phyloP scores from a whole-genome alignment of 495 filamentous ascomycete genomes.

The Pseudomonodictys pantanalensis region DNA sequence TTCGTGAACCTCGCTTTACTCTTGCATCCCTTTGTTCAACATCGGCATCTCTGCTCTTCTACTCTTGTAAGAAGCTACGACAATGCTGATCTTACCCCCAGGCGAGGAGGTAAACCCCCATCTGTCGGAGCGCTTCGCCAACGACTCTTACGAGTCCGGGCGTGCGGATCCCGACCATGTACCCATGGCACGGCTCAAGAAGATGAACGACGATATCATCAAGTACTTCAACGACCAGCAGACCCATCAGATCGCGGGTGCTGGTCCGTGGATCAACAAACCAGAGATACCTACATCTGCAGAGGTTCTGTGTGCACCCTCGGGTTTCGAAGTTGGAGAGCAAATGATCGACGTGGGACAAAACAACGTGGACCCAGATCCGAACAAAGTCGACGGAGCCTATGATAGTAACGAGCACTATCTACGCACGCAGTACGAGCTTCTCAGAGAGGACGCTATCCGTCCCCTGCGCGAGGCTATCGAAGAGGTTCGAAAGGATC shows the following conservation, averaged over 20 bases:
- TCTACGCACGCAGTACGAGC: constrained; percentile 39
- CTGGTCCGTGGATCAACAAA: constrained; percentile 34
- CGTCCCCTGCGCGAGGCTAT: constrained; percentile 43
- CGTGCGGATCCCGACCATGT: neutral
- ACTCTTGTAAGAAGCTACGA: too few species aligned
- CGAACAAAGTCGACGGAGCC: constrained; percentile 43
- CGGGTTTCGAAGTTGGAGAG: neutral
- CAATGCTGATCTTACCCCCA: neutral
- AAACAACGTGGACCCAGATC: constrained; percentile 13
- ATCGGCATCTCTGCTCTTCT: neutral
- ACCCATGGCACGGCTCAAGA: neutral
- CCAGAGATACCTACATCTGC: constrained; percentile 34
- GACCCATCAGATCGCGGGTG: constrained; percentile 12
- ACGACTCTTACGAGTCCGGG: neutral
- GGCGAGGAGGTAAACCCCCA: constrained; percentile 12
- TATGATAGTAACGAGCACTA: constrained; percentile 42
- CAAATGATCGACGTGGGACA: constrained; percentile 16
- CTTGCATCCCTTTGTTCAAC: too few species aligned
- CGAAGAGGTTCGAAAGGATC: constrained; percentile 29
- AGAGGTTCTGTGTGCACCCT: neutral
- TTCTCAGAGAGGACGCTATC: constrained; percentile 49
- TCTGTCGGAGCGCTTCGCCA: constrained; percentile 7
- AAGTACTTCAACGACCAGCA: constrained; percentile 35
- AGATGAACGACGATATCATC: constrained; percentile 16
- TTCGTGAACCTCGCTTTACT: too few species aligned